These are phyloP conservation scores for Termitomyces eurrhizus DNA, from an alignment of 768 basidiomycete genomes.

Conservation along the genomic window DNA sequence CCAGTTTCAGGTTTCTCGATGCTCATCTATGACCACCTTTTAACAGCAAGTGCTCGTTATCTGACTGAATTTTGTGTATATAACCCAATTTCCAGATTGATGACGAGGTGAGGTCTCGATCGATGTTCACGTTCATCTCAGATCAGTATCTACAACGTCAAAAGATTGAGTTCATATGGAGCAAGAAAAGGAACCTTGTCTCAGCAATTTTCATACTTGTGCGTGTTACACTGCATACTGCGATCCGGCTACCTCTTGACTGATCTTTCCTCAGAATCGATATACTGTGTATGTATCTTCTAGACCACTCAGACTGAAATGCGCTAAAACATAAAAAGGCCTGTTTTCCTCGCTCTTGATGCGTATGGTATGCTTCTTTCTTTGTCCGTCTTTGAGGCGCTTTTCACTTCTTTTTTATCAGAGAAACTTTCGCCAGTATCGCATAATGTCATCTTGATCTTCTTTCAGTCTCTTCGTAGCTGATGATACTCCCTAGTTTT, in stretches of 20 bases:
- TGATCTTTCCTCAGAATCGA: constrained; percentile 9
- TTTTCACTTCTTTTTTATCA: background rate
- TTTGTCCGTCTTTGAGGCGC: background rate
- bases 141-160: background rate
- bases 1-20: constrained; percentile 12
- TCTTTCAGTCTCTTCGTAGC: background rate
- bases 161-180: constrained; percentile 15
- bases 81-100: constrained; percentile 4
- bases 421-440: background rate
- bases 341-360: constrained; percentile 2
- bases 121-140: background rate
- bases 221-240: background rate
- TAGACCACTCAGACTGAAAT: background rate
- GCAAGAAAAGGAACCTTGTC: constrained; percentile 6
- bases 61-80: background rate
- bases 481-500: constrained; percentile 8
- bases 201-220: constrained; percentile 12
- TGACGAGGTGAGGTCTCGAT: constrained; percentile 7
- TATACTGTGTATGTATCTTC: constrained; percentile 8
- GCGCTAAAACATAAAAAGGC: background rate
- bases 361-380: constrained; percentile 4
- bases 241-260: too few species aligned
- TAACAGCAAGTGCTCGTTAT: constrained; percentile 7
- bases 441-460: background rate
- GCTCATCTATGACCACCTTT: constrained; percentile 11